Conservation (phyloP, 1,139 yeast genomes). For the Suhomyces choctaworum region DNA sequence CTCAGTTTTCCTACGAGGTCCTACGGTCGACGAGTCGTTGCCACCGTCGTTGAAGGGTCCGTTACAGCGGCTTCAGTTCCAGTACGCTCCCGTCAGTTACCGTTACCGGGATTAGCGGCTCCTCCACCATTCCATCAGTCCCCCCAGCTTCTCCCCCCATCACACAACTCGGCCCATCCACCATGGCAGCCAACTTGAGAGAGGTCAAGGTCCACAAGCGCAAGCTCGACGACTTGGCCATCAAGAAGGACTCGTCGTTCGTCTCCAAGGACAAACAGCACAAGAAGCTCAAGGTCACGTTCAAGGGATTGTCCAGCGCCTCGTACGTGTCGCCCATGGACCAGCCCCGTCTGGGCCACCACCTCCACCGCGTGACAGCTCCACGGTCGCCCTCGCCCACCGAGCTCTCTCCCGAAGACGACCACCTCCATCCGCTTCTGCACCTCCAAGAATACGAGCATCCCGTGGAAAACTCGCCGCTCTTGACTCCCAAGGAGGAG, state of each 20-base stretch:
- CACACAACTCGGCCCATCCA: slow-evolving; percentile 1
- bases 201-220: slow-evolving; percentile 30
- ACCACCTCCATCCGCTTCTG: slow-evolving; percentile 17
- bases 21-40: too few species aligned
- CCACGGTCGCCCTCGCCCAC: slow-evolving; percentile 32
- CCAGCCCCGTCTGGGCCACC: slow-evolving; percentile 14
- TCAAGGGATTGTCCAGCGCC: slow-evolving; percentile 10
- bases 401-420: slow-evolving; percentile 11
- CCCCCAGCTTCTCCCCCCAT: not conserved
- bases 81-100: too few species aligned
- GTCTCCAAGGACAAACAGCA: slow-evolving; percentile 10
- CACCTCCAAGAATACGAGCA: slow-evolving; percentile 15
- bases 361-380: slow-evolving; percentile 12
- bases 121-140: too few species aligned
- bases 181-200: slow-evolving; percentile 31
- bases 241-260: slow-evolving; percentile 20
- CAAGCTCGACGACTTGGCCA: slow-evolving; percentile 28
- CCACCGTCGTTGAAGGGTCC: too few species aligned
- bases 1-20: too few species aligned
- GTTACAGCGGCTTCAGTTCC: too few species aligned
- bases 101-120: too few species aligned
- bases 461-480: slow-evolving; percentile 34
- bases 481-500: slow-evolving; percentile 48
- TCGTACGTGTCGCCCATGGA: slow-evolving; percentile 4
- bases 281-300: slow-evolving; percentile 16